Evolutionary conservation across 1,139 yeast genomes (phyloP).

Genomic region (Suhomyces maxii): DNA sequence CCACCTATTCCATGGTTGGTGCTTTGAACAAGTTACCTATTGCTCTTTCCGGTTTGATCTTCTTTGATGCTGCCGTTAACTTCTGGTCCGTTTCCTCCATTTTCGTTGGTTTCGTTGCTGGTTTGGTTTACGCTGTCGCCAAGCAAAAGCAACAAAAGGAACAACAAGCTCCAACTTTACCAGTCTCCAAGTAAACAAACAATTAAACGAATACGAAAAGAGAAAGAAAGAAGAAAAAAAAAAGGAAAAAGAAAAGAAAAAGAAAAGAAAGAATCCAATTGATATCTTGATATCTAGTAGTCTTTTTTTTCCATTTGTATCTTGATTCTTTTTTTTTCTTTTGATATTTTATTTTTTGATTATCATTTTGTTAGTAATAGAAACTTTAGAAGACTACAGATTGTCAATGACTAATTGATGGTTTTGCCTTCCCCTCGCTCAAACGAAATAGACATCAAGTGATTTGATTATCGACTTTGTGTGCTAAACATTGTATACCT

Average conservation of each 20-base stretch:
- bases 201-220: background rate
- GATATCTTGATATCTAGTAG: too few species aligned
- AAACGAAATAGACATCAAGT: too few species aligned
- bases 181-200: constrained; percentile 24
- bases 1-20: constrained; percentile 98
- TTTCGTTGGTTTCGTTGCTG: constrained; percentile 89
- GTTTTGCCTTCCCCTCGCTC: too few species aligned
- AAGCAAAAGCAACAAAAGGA: constrained; percentile 68
- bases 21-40: constrained; percentile 97
- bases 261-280: too few species aligned
- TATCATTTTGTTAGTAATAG: background rate
- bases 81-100: constrained; percentile 90
- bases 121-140: constrained; percentile 91
- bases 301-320: too few species aligned
- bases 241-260: too few species aligned
- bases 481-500: too few species aligned
- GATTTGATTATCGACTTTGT: too few species aligned
- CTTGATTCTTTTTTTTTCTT: too few species aligned
- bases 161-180: constrained; percentile 44
- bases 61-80: constrained; percentile 93
- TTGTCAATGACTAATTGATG: too few species aligned
- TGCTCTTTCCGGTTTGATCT: constrained; percentile 89
- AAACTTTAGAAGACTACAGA: background rate
- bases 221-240: too few species aligned
- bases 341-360: background rate